A percentile compares a stretch with the other conserved stretches of the same genome.
Conservation (phyloP, 2,329 filamentous ascomycete species). For the Clonostachys rosea region DNA sequence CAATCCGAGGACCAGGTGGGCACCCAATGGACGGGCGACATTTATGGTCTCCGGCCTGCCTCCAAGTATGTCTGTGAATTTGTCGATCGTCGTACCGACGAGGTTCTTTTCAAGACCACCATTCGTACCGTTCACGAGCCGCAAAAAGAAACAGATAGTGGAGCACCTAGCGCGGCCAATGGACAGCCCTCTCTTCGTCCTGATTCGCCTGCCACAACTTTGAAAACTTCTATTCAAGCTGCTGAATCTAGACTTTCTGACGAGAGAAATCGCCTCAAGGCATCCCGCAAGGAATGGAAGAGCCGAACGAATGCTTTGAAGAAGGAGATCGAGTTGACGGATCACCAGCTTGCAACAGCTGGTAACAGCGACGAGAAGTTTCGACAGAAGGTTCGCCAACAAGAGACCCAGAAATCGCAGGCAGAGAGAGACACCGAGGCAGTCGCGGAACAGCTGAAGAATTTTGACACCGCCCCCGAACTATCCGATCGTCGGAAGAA, state of each 20-base stretch:
- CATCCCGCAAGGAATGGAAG: slow-evolving; percentile 71
- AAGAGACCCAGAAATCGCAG: slow-evolving; percentile 68
- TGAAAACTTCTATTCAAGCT: slow-evolving; percentile 71
- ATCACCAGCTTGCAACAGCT: slow-evolving; percentile 60
- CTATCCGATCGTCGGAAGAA: slow-evolving; percentile 53
- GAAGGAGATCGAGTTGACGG: slow-evolving; percentile 70
- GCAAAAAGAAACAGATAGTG: slow-evolving; percentile 21
- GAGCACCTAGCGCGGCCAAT: slow-evolving; percentile 23
- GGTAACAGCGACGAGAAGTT: slow-evolving; percentile 74
- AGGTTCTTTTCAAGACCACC: slow-evolving; percentile 66
- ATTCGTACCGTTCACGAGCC: slow-evolving; percentile 58
- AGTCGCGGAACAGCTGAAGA: slow-evolving; percentile 55
- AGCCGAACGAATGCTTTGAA: slow-evolving; percentile 60
- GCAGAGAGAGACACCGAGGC: slow-evolving; percentile 51
- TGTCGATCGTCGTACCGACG: slow-evolving; percentile 60
- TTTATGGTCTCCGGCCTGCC: slow-evolving; percentile 64
- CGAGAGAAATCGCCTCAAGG: slow-evolving; percentile 64
- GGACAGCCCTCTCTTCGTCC: slow-evolving; percentile 62
- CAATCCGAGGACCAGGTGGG: slow-evolving; percentile 27
- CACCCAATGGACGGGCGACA: slow-evolving; percentile 64
- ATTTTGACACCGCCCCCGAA: slow-evolving; percentile 59
- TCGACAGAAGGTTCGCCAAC: slow-evolving; percentile 70
- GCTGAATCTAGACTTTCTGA: slow-evolving; percentile 68
- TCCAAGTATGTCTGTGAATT: slow-evolving; percentile 79
- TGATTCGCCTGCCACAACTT: slow-evolving; percentile 71